These are phyloP conservation scores for Colletotrichum sp. DNA, from an alignment of 2,329 filamentous ascomycete genomes.

Conservation along the genomic window DNA sequence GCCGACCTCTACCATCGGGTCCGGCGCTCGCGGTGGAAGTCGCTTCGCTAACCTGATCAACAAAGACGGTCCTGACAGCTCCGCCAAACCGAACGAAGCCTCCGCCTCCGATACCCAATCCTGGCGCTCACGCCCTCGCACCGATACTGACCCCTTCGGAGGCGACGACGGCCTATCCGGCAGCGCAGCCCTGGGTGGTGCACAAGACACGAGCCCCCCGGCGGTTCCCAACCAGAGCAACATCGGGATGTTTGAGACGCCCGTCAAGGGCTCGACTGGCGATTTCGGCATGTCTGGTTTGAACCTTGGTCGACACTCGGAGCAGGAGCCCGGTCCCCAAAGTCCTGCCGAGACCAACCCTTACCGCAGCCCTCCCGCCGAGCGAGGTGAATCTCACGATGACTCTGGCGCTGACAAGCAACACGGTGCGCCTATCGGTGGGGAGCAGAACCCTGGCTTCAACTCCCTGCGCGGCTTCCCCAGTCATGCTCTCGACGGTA, in stretches of 20 bases:
- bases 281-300: constrained; percentile 70
- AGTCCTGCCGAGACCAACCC: constrained; percentile 97
- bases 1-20: constrained; percentile 55
- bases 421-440: constrained; percentile 55
- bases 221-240: constrained; percentile 37
- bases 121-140: constrained; percentile 66
- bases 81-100: constrained; percentile 53
- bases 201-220: constrained; percentile 69
- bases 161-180: constrained; percentile 70
- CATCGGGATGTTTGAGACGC: constrained; percentile 55
- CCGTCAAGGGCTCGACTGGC: constrained; percentile 56
- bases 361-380: constrained; percentile 87
- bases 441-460: constrained; percentile 55
- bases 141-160: constrained; percentile 80
- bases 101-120: constrained; percentile 42
- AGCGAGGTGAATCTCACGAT: constrained; percentile 69
- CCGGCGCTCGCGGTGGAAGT: constrained; percentile 77
- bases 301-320: constrained; percentile 61
- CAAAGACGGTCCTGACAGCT: constrained; percentile 76
- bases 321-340: constrained; percentile 71
- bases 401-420: constrained; percentile 53
- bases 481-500: constrained; percentile 65
- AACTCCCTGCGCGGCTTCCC: constrained; percentile 59
- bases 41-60: constrained; percentile 85
- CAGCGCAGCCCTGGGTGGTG: constrained; percentile 76